Evolutionary conservation across 2,329 filamentous ascomycete species (phyloP).

Genomic region (Neonectria punicea): DNA sequence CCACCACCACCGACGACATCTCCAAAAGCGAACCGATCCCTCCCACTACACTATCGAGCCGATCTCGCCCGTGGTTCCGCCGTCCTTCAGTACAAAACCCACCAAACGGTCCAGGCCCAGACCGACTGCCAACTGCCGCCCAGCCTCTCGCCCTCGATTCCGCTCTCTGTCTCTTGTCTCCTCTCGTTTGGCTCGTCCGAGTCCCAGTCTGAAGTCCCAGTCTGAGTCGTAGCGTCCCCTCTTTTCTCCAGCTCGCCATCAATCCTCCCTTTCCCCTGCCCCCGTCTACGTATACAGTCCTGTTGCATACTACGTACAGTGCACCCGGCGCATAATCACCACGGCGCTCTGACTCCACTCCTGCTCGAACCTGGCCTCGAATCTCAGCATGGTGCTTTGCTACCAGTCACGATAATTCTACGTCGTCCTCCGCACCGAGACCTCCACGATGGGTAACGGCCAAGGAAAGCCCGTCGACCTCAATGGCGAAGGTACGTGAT

Average conservation of each 20-base stretch:
- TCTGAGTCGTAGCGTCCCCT: slow-evolving; percentile 14
- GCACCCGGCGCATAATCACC: slow-evolving; percentile 34
- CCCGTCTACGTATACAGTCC: not conserved
- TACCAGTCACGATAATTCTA: slow-evolving; percentile 45
- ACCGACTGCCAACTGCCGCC: slow-evolving; percentile 37
- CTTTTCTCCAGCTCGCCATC: slow-evolving; percentile 18
- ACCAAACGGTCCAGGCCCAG: slow-evolving; percentile 35
- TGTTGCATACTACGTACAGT: slow-evolving; percentile 28
- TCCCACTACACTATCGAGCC: slow-evolving; percentile 31
- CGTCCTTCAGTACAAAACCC: slow-evolving; percentile 39
- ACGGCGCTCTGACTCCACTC: slow-evolving; percentile 40
- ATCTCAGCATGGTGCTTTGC: slow-evolving; percentile 45
- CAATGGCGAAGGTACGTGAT: slow-evolving; percentile 83
- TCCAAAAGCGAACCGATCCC: slow-evolving; percentile 27
- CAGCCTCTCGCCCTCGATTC: slow-evolving; percentile 24
- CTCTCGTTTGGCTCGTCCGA: slow-evolving; percentile 11
- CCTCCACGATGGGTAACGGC: slow-evolving; percentile 83
- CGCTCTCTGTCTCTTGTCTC: slow-evolving; percentile 14
- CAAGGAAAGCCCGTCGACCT: slow-evolving; percentile 94
- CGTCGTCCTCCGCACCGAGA: slow-evolving; percentile 40
- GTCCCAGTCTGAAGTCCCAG: not conserved
- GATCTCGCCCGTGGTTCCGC: slow-evolving; percentile 39
- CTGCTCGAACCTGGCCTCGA: slow-evolving; percentile 34
- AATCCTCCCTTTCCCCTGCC: slow-evolving; percentile 1
- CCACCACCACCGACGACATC: slow-evolving; percentile 28